Base-by-base conservation (phyloP, 2,329 filamentous ascomycete species). In the Furcasterigmium sp. region DNA sequence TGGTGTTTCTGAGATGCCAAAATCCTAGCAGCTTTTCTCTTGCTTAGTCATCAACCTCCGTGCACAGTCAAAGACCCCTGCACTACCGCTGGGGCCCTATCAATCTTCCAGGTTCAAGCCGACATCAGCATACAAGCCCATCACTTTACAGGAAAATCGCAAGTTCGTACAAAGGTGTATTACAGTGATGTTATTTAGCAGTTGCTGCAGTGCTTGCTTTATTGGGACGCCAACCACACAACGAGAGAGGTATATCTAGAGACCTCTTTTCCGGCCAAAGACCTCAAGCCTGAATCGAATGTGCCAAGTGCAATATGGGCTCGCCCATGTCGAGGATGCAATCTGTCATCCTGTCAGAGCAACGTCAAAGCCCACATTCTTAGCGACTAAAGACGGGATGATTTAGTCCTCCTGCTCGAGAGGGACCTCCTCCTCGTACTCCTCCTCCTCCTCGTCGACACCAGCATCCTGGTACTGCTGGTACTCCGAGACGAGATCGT, bases 381-480 rank as follows among this genome's bases (percentile, higher is more conserved):
- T n/a, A 18, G 25, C 14, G 29, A 17, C 30, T 36, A 11, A 13
- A 19, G 10, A 10, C 19, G 19, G 7, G 19, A 25, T 10, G 23
- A 43, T 44, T 59, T 73, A 72, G 59, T 72, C 71, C 65, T 87
- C 85, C 69, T 87, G 84, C 72, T 91, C 86, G 55, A 69, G 72
- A 68, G 82, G 82, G 53, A 76, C 78, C 72, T 95, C 91, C 78
- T 93, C 89, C 61, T 85, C 86, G 67, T 94, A 91, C 68, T 95
- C 90, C 75, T 95, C 91, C 75, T 97, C 91, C 60, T 89, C 91
- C 74, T 98, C 93, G 50, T 93, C 94, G 72, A 96, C 82, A 62
- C 88, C 87, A 67, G 93, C 93, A 72, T 98, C 93, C 83, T 98
- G 93, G 84, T 98, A 98, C 75, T 98, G 93, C 83, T 97, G 93